Base-by-base conservation (phyloP, 768 basidiomycete species). In the Calocybe cyanea region DNA sequence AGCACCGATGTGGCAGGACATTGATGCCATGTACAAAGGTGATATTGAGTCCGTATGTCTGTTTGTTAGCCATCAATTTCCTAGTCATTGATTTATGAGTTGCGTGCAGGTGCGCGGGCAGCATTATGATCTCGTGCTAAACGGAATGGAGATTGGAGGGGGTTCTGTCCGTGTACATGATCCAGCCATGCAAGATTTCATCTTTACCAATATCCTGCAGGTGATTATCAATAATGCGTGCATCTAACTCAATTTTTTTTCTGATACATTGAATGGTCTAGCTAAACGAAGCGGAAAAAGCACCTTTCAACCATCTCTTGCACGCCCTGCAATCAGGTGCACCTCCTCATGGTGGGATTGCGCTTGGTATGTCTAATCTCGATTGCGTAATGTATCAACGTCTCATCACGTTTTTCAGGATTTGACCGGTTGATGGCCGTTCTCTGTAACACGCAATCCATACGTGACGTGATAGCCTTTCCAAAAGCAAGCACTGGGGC, bases 381-480 rank as follows among this genome's bases (percentile, higher is more conserved):
- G 41, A 54, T 42, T 53, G 38, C 41, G 60, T 45, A 48, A 24
- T 44, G 14, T 35, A 31, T 44, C 38, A 38, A 40, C 41, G 50
- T 45, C 41, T 43, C 51, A 41, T 45, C 18, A 30, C 49, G 41
- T 38, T 11, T 39, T 47, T 34, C 41, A 94, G 93, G 93, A 37
- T 90, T 97, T 54, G 94, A 97, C 73, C 81, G 94, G 25, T 70
- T 97, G 50, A 87, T 96, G 81, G 76, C 92, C 10, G 92, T 94
- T 52, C 76, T 97, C 2, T 93, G 91, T 71, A 80, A 83, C 51
- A 78, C 91, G 3, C 76, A 78, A 48, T 92, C 92, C 31, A 97
- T 97, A 55, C 78, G 92, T 50, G 92, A 96, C 57, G 94, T 97
- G 53, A 95, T 97, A 53, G 94, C 94, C 15, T 97, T 97, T 71